These are phyloP conservation scores for Coemansia sp. DNA, from an alignment of 192 early-diverging fungal species.

Conservation along the genomic window DNA sequence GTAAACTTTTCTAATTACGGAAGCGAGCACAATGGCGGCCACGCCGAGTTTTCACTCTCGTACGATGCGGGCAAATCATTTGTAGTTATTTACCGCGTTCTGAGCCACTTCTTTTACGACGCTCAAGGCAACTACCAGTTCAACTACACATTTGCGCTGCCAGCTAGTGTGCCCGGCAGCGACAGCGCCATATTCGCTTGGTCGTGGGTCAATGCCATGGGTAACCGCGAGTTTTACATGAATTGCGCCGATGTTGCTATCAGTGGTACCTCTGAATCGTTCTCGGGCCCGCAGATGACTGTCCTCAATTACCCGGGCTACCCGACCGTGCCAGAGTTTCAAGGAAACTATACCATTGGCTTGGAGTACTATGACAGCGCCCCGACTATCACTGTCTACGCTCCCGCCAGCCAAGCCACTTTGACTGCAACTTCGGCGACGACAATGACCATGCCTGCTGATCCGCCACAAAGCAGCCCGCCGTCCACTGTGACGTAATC, in stretches of 20 bases:
- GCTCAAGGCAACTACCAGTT: not conserved
- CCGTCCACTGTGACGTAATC: not conserved
- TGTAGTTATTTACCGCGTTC: constrained; percentile 53
- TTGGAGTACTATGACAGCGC: constrained; percentile 8
- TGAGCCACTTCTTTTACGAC: constrained; percentile 22
- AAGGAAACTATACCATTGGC: constrained; percentile 12
- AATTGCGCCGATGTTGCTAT: constrained; percentile 32
- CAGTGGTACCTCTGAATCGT: constrained; percentile 1
- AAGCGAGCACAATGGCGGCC: constrained; percentile 59
- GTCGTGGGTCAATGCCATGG: constrained; percentile 64
- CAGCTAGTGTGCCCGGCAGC: constrained; percentile 47
- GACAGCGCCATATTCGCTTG: constrained; percentile 58
- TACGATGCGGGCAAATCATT: constrained; percentile 57
- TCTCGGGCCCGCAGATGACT: constrained; percentile 16
- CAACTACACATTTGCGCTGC: constrained; percentile 35
- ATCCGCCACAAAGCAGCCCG: not conserved
- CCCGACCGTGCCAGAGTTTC: constrained; percentile 51
- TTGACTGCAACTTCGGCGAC: not conserved
- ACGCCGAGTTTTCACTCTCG: constrained; percentile 63
- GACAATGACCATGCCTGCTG: not conserved
- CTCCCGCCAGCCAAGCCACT: constrained; percentile 7
- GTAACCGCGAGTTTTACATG: constrained; percentile 54
- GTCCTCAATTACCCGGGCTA: constrained; percentile 18
- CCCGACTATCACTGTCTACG: constrained; percentile 16
- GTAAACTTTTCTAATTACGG: constrained; percentile 33